Percentiles rank a stretch among this genome's conserved stretches.
Conservation (phyloP, 257 asterid genomes). For the Petunia axillaris region DNA sequence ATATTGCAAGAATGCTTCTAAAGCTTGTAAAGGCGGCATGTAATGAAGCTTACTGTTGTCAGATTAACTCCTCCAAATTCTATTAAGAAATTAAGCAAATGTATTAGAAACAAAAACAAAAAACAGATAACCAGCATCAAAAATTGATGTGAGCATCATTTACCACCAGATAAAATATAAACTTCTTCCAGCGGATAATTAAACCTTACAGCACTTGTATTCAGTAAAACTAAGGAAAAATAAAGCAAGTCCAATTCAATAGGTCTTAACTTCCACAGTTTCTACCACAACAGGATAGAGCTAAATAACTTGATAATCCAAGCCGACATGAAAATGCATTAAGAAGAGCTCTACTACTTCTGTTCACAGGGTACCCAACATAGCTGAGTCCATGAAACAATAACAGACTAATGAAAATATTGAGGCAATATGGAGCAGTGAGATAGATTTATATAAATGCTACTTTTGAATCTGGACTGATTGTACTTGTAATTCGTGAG, state of each 20-base stretch:
- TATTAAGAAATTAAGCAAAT: too few relatives aligned
- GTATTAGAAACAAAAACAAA: too few relatives aligned
- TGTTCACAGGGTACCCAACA: neutral
- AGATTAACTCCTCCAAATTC: too few relatives aligned
- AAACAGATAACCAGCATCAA: too few relatives aligned
- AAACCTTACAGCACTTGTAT: neutral
- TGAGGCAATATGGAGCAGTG: slow-evolving; percentile 16
- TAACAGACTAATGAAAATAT: neutral
- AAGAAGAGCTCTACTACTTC: neutral
- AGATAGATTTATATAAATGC: slow-evolving; percentile 16
- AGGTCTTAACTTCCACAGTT: neutral
- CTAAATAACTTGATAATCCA: neutral
- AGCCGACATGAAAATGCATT: neutral
- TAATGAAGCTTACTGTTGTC: too few relatives aligned
- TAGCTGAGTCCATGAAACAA: neutral
- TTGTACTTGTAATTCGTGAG: slow-evolving; percentile 78
- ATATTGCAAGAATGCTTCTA: too few relatives aligned
- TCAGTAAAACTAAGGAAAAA: neutral
- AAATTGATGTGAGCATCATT: too few relatives aligned
- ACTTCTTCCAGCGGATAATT: neutral
- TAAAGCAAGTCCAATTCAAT: slow-evolving; percentile 8
- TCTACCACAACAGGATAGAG: neutral
- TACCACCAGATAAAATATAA: too few relatives aligned
- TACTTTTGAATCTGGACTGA: slow-evolving; percentile 79
- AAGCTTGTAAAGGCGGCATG: too few relatives aligned